Percentiles rank a stretch among this genome's conserved stretches.
phyloP scores from a whole-genome alignment of 2,329 filamentous ascomycete species.

The Paraphoma chrysanthemicola region DNA sequence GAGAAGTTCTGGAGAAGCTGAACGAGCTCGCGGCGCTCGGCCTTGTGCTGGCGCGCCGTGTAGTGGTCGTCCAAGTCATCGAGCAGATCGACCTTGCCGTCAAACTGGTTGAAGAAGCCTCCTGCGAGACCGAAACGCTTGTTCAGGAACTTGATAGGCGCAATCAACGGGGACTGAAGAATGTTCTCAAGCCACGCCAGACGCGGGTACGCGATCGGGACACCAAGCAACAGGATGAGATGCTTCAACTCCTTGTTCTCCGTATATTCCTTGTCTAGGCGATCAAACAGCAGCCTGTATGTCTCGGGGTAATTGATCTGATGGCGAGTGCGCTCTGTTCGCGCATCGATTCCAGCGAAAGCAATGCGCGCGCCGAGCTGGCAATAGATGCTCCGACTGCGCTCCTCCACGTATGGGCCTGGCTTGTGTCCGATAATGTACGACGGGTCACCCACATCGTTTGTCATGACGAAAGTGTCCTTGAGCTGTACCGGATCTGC shows the following conservation, averaged over 20 bases:
- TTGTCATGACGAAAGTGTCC: slow-evolving; percentile 73
- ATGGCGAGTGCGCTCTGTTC: slow-evolving; percentile 82
- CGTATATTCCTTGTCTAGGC: slow-evolving; percentile 60
- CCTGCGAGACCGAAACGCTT: slow-evolving; percentile 88
- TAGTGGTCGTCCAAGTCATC: slow-evolving; percentile 77
- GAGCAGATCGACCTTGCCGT: slow-evolving; percentile 73
- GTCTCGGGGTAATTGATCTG: slow-evolving; percentile 86
- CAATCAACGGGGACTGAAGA: slow-evolving; percentile 83
- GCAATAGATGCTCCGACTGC: slow-evolving; percentile 67
- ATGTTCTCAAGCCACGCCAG: slow-evolving; percentile 98
- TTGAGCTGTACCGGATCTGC: slow-evolving; percentile 74
- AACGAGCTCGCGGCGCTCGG: slow-evolving; percentile 78
- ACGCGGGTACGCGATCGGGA: slow-evolving; percentile 75
- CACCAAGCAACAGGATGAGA: slow-evolving; percentile 68
- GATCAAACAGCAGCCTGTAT: slow-evolving; percentile 65
- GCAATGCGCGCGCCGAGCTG: slow-evolving; percentile 70
- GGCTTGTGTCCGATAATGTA: slow-evolving; percentile 81
- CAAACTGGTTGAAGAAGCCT: slow-evolving; percentile 90
- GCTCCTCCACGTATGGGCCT: slow-evolving; percentile 70
- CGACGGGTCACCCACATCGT: slow-evolving; percentile 67
- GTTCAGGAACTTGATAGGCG: slow-evolving; percentile 87
- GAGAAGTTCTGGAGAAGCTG: slow-evolving; percentile 67
- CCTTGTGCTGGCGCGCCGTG: slow-evolving; percentile 89
- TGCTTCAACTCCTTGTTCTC: slow-evolving; percentile 67
- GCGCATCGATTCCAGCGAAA: slow-evolving; percentile 66